Conservation (phyloP, 371 early-diverging fungal genomes). For the Rhizopus arrhizus region DNA sequence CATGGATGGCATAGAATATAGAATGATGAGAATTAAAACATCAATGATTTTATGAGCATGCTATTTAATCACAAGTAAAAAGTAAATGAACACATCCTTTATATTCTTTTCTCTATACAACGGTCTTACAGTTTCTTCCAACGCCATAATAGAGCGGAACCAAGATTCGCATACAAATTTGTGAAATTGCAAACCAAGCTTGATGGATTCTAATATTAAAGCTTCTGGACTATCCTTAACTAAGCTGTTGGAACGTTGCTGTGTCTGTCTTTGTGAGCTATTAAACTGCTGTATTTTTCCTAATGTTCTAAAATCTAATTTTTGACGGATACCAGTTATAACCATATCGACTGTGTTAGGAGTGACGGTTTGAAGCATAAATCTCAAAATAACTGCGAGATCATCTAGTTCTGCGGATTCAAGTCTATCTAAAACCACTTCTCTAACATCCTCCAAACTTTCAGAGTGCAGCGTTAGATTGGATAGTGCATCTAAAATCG, state of each 20-base stretch:
- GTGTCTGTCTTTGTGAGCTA: background rate
- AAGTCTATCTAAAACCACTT: conserved; percentile 62
- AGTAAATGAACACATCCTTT: too few species aligned
- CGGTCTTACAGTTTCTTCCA: conserved; percentile 37
- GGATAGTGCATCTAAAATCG: conserved; percentile 76
- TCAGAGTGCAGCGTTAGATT: conserved; percentile 66
- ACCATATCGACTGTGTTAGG: conserved; percentile 46
- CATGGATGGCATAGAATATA: conserved; percentile 66
- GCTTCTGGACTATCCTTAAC: conserved; percentile 53
- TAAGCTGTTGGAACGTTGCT: background rate
- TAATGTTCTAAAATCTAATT: conserved; percentile 60
- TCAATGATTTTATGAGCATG: conserved; percentile 61
- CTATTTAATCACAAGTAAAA: conserved; percentile 16
- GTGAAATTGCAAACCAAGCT: conserved; percentile 67
- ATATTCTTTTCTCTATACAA: background rate
- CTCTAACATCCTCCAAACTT: conserved; percentile 57
- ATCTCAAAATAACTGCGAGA: conserved; percentile 71
- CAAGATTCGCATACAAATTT: conserved; percentile 74
- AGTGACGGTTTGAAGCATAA: conserved; percentile 68
- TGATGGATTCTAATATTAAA: conserved; percentile 70
- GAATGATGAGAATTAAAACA: conserved; percentile 64
- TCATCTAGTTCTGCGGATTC: conserved; percentile 73
- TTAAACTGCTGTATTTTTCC: conserved; percentile 38
- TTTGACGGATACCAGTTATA: conserved; percentile 55
- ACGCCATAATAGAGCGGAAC: conserved; percentile 62